A percentile compares a stretch with the other conserved stretches of the same genome.
phyloP scores from a whole-genome alignment of 139 green algal genomes.

The Diplosphaera chodatii region DNA sequence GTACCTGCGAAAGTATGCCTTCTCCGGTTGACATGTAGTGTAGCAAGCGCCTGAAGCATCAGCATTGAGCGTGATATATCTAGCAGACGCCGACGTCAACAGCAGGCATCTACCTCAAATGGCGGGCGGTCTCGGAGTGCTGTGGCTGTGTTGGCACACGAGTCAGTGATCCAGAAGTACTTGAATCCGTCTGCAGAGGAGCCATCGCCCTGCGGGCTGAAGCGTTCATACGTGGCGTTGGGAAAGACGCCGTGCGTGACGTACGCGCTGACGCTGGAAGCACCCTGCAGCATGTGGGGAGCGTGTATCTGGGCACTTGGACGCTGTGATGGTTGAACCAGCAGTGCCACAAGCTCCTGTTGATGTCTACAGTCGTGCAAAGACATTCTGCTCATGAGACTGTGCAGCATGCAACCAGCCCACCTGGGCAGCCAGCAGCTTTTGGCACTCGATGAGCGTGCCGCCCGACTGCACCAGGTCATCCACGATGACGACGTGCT shows the following conservation, averaged over 20 bases:
- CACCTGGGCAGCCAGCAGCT: constrained; percentile 56
- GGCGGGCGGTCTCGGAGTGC: constrained; percentile 59
- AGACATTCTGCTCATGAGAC: too few species aligned
- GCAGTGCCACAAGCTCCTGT: too few species aligned
- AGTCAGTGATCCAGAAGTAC: constrained; percentile 97
- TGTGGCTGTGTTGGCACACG: constrained; percentile 74
- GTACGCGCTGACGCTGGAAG: constrained; percentile 78
- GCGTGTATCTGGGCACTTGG: neutral
- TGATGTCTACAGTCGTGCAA: too few species aligned
- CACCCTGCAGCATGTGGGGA: constrained; percentile 23
- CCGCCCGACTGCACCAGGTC: constrained; percentile 95
- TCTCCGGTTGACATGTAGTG: too few species aligned
- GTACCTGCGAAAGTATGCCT: neutral
- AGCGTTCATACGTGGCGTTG: constrained; percentile 78
- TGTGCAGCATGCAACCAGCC: too few species aligned
- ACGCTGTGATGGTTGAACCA: neutral
- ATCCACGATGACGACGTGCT: constrained; percentile 97
- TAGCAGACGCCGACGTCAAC: too few species aligned
- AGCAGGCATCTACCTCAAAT: constrained; percentile 66
- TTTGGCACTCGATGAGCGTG: constrained; percentile 94
- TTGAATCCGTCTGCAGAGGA: constrained; percentile 55
- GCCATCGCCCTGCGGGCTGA: constrained; percentile 26
- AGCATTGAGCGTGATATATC: too few species aligned
- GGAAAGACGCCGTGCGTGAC: constrained; percentile 98
- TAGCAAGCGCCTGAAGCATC: too few species aligned